Conservation (phyloP, 495 filamentous ascomycete species). For the Hypoxylon fragiforme region DNA sequence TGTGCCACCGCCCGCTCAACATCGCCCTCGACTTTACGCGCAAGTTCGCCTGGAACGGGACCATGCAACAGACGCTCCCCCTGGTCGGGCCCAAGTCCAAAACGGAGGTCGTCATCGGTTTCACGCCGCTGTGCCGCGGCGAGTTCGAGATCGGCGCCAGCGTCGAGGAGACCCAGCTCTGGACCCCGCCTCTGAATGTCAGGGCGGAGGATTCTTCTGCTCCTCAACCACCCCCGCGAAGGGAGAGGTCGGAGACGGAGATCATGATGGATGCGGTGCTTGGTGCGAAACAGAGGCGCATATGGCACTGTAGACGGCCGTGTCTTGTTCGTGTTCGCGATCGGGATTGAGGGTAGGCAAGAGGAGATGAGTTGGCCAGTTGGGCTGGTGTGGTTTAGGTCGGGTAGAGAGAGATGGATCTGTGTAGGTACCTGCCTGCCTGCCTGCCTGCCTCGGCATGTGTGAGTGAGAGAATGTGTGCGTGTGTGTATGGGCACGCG, state of each 20-base stretch:
- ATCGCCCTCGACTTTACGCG: slow-evolving; percentile 82
- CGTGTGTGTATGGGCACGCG: too few relatives aligned
- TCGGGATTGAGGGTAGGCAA: slow-evolving; percentile 39
- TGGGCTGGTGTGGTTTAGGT: neutral
- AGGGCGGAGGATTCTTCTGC: slow-evolving; percentile 24
- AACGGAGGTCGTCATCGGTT: slow-evolving; percentile 60
- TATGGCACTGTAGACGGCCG: slow-evolving; percentile 71
- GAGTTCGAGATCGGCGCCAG: slow-evolving; percentile 81
- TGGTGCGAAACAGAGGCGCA: slow-evolving; percentile 64
- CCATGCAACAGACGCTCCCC: slow-evolving; percentile 73
- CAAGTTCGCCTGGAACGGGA: slow-evolving; percentile 81
- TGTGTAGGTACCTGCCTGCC: too few relatives aligned
- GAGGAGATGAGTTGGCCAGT: neutral
- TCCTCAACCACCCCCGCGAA: neutral
- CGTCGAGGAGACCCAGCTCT: slow-evolving; percentile 73
- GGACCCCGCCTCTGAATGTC: slow-evolving; percentile 34
- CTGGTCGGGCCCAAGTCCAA: slow-evolving; percentile 59
- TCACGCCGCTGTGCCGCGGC: slow-evolving; percentile 74
- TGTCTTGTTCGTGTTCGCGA: slow-evolving; percentile 65
- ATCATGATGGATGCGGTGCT: slow-evolving; percentile 55
- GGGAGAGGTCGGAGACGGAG: slow-evolving; percentile 36
- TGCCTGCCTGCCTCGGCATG: too few relatives aligned
- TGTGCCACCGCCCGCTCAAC: slow-evolving; percentile 72
- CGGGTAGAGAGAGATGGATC: too few relatives aligned
- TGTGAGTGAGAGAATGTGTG: too few relatives aligned